Conservation (phyloP, 768 basidiomycete genomes). For the Neoboletus magnificus region DNA sequence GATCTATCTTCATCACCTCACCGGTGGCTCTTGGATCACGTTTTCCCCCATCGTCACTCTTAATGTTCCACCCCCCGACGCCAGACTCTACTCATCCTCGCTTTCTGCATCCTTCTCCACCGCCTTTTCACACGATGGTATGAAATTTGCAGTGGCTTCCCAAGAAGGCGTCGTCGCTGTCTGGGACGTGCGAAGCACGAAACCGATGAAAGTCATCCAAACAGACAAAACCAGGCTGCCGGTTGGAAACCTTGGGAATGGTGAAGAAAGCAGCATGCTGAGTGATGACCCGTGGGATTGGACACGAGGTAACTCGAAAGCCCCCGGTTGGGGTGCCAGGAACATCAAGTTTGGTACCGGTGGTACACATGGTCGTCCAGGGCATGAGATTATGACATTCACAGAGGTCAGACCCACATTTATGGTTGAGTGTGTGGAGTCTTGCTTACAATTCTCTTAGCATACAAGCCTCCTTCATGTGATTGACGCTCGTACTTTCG, state of each 20-base stretch:
- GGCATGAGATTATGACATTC: slow-evolving; percentile 80
- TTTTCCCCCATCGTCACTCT: slow-evolving; percentile 71
- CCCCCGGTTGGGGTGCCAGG: slow-evolving; percentile 81
- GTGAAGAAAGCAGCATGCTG: slow-evolving; percentile 49
- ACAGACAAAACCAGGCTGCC: slow-evolving; percentile 42
- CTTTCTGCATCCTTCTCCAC: slow-evolving; percentile 77
- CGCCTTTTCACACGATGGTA: slow-evolving; percentile 71
- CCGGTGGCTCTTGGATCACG: slow-evolving; percentile 56
- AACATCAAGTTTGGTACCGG: slow-evolving; percentile 82
- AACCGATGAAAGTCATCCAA: slow-evolving; percentile 65
- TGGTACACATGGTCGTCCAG: slow-evolving; percentile 42
- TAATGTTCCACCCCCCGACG: slow-evolving; percentile 55
- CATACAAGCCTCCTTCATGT: slow-evolving; percentile 82
- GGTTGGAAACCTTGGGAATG: slow-evolving; percentile 33
- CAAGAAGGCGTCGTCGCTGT: slow-evolving; percentile 79
- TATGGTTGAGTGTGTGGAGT: background rate
- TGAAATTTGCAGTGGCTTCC: slow-evolving; percentile 78
- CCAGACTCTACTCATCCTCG: slow-evolving; percentile 38
- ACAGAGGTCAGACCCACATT: slow-evolving; percentile 63
- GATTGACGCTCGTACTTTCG: slow-evolving; percentile 84
- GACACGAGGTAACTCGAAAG: slow-evolving; percentile 51
- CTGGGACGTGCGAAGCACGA: slow-evolving; percentile 78
- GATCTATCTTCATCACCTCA: slow-evolving; percentile 77
- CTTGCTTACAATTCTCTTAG: slow-evolving; percentile 37
- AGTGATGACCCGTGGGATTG: slow-evolving; percentile 69